A percentile compares a stretch with the other conserved stretches of the same genome.
Conservation (phyloP, 805 yeast genomes). For the Zygosaccharomyces gambellarensis region DNA sequence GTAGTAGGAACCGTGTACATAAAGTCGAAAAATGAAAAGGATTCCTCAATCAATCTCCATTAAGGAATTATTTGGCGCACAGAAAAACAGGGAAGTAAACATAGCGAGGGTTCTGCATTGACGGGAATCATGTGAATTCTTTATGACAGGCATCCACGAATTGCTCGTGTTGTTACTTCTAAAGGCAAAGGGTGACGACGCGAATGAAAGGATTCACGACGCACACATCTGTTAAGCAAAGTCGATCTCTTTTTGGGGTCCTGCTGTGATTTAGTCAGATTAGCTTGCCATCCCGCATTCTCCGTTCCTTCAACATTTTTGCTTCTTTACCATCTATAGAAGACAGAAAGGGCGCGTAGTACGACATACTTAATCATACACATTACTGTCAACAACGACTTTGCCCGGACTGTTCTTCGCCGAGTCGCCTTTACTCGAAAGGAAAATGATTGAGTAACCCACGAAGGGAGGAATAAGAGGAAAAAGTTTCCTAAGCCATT, state of each 20-base stretch:
- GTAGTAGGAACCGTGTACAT: neutral
- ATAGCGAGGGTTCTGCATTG: neutral
- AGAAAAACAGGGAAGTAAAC: neutral
- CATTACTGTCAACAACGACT: neutral
- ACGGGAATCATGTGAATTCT: neutral
- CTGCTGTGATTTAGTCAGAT: neutral
- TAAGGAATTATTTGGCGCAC: neutral
- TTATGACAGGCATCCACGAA: neutral
- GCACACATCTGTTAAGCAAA: neutral
- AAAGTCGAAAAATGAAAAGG: neutral
- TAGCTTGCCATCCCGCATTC: neutral
- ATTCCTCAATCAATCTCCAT: neutral
- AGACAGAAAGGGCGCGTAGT: neutral
- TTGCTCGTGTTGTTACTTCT: neutral
- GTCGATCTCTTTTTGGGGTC: neutral
- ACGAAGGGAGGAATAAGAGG: too few relatives aligned
- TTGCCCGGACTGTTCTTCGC: neutral
- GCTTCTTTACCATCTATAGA: neutral
- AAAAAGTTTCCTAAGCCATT: neutral
- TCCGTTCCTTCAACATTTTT: neutral
- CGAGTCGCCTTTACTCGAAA: neutral
- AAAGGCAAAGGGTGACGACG: slow-evolving; percentile 2
- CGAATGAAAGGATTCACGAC: neutral
- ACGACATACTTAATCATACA: neutral
- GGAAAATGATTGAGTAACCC: too few relatives aligned